These are phyloP conservation scores for Zelopaecilomyces penicillatus DNA, from an alignment of 2,329 filamentous ascomycete genomes.

Conservation along the genomic window DNA sequence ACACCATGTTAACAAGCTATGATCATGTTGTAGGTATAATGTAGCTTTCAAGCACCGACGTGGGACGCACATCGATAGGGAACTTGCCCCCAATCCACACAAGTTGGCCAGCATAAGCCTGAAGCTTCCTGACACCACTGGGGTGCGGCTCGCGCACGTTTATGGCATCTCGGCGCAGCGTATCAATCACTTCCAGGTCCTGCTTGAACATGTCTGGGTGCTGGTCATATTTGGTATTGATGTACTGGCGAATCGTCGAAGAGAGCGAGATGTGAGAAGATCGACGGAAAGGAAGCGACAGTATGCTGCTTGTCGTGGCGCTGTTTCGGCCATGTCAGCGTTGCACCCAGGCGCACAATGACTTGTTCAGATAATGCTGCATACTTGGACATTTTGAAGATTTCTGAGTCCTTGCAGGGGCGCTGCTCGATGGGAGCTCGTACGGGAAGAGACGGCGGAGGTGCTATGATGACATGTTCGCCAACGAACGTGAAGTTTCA, in stretches of 20 bases:
- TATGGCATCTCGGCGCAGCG: conserved; percentile 74
- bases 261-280: conserved; percentile 73
- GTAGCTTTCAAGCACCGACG: no score
- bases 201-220: conserved; percentile 93
- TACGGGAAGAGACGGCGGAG: no score
- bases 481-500: no score
- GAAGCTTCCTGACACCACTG: conserved; percentile 80
- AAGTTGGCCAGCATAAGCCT: conserved; percentile 84
- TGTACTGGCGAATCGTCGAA: conserved; percentile 83
- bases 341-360: no score
- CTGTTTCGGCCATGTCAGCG: not conserved
- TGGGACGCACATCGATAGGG: conserved; percentile 66
- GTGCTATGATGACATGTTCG: no score
- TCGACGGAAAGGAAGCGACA: conserved; percentile 81
- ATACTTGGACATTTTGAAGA: no score
- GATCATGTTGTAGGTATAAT: not conserved
- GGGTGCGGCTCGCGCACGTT: conserved; percentile 81
- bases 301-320: conserved; percentile 43
- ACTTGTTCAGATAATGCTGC: no score
- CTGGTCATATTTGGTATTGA: conserved; percentile 96
- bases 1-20: conserved; percentile 5
- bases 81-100: conserved; percentile 94
- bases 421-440: no score
- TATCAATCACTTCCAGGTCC: conserved; percentile 77
- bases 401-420: no score